These are phyloP conservation scores for Ophiostoma montium DNA, from an alignment of 2,329 filamentous ascomycete species.

Conservation along the genomic window DNA sequence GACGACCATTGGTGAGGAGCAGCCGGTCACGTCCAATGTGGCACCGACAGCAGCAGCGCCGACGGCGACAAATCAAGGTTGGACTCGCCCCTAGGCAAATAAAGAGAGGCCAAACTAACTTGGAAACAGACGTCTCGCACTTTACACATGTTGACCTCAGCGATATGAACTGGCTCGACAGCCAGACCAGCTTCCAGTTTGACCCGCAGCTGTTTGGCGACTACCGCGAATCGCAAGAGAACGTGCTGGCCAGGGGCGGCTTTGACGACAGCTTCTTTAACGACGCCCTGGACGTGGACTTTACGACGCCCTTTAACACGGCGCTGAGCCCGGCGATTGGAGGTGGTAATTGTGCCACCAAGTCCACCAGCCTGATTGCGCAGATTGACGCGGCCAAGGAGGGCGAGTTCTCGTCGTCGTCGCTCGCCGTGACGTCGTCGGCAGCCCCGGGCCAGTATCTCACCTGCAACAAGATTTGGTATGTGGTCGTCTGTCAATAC, in stretches of 20 bases:
- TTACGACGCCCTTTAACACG: conserved; percentile 68
- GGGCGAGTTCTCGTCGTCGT: conserved; percentile 29
- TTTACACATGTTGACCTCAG: conserved; percentile 32
- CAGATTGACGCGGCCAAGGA: conserved; percentile 66
- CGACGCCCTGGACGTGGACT: conserved; percentile 71
- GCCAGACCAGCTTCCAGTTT: conserved; percentile 74
- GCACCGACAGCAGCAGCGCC: conserved; percentile 17
- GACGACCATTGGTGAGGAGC: conserved; percentile 53
- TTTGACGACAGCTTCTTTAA: conserved; percentile 58
- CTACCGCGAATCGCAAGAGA: conserved; percentile 82
- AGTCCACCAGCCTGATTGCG: conserved; percentile 49
- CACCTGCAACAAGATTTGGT: conserved; percentile 90
- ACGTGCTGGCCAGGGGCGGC: conserved; percentile 51
- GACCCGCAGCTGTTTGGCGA: conserved; percentile 85
- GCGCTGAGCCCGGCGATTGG: conserved; percentile 29
- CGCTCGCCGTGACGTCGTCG: not conserved
- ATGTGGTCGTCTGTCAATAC: conserved; percentile 26
- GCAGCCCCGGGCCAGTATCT: conserved; percentile 43
- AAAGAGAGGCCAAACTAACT: not conserved
- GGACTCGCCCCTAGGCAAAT: conserved; percentile 6
- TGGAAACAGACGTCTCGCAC: conserved; percentile 20
- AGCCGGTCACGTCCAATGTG: conserved; percentile 32
- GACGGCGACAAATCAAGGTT: conserved; percentile 20
- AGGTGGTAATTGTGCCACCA: conserved; percentile 36
- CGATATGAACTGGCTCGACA: conserved; percentile 59